Conservation (phyloP, 2,329 filamentous ascomycete genomes). For the Fusarium mangiferae region DNA sequence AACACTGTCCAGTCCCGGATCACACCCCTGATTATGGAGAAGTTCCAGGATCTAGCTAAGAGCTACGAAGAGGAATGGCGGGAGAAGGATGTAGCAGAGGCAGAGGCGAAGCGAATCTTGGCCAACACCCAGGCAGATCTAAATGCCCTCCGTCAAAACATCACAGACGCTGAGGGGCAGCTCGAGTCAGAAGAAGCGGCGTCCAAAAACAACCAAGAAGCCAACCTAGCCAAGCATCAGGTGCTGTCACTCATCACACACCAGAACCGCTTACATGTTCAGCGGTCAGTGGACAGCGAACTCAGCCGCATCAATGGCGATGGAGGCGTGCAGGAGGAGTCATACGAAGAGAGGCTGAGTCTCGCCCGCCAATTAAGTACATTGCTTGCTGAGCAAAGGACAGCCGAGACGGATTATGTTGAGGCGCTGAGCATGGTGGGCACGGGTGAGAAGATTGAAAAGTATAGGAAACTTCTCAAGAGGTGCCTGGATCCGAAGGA, state of each 20-base stretch:
- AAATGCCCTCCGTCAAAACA: constrained; percentile 66
- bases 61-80: constrained; percentile 80
- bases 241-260: constrained; percentile 61
- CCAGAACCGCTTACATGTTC: constrained; percentile 64
- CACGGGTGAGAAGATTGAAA: constrained; percentile 77
- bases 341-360: constrained; percentile 64
- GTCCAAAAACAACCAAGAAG: constrained; percentile 62
- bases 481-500: constrained; percentile 75
- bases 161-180: constrained; percentile 65
- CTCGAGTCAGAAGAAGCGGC: constrained; percentile 66
- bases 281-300: constrained; percentile 63
- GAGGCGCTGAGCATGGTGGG: constrained; percentile 75
- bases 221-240: constrained; percentile 59
- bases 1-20: constrained; percentile 76
- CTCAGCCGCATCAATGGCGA: constrained; percentile 64
- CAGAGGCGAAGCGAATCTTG: constrained; percentile 73
- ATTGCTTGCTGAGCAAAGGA: constrained; percentile 68
- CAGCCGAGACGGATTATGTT: constrained; percentile 74
- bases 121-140: constrained; percentile 76
- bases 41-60: constrained; percentile 75
- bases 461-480: constrained; percentile 76
- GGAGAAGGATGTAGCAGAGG: constrained; percentile 76
- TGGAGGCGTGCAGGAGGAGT: constrained; percentile 52
- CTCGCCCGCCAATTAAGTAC: constrained; percentile 68
- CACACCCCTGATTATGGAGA: constrained; percentile 74